Evolutionary conservation across 2,329 filamentous ascomycete genomes (phyloP).

Genomic region (Ceratocystis cacaofunesta): DNA sequence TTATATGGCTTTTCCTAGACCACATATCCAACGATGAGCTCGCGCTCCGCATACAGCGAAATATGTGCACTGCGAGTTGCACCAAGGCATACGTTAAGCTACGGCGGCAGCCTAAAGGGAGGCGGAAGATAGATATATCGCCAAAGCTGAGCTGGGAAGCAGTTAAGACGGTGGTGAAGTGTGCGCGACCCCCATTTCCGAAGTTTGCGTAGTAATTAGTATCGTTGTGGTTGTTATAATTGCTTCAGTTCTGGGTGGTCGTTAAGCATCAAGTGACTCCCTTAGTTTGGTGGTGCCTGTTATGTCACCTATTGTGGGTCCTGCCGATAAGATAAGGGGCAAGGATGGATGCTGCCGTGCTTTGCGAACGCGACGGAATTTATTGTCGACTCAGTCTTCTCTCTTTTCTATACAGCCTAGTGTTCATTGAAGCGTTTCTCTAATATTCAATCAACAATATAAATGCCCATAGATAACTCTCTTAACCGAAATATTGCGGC

Average conservation of each 20-base stretch:
- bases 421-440: background rate
- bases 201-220: constrained; percentile 7
- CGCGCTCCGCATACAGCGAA: constrained; percentile 14
- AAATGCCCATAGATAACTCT: background rate
- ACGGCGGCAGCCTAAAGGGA: constrained; percentile 10
- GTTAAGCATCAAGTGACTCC: too few relatives aligned
- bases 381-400: background rate
- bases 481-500: background rate
- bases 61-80: constrained; percentile 8
- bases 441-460: background rate
- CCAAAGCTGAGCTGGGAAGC: constrained; percentile 13
- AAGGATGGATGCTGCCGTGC: background rate
- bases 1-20: constrained; percentile 16
- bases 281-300: background rate
- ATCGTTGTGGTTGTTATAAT: background rate
- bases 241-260: background rate
- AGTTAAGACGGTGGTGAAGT: constrained; percentile 13
- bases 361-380: constrained; percentile 12
- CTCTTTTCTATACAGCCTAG: background rate
- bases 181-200: constrained; percentile 7
- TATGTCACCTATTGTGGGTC: constrained; percentile 10
- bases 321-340: constrained; percentile 12
- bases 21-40: constrained; percentile 15
- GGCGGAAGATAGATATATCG: constrained; percentile 13
- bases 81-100: constrained; percentile 12